phyloP scores from a whole-genome alignment of 805 yeast genomes.

The Metschnikowia continentalis region DNA sequence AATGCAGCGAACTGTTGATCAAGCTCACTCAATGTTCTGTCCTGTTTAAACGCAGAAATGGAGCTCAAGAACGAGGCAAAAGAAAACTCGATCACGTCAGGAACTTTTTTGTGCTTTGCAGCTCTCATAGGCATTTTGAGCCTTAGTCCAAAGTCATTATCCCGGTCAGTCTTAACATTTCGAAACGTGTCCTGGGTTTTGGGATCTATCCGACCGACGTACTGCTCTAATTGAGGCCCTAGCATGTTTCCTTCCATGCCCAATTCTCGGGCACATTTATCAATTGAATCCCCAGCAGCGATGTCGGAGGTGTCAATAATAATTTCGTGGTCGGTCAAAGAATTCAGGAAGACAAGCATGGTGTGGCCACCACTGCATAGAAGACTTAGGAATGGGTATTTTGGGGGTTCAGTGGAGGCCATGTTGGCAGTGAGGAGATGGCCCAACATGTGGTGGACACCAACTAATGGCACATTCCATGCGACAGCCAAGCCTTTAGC shows the following conservation, averaged over 20 bases:
- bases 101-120: constrained; percentile 26
- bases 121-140: constrained; percentile 31
- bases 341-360: constrained; percentile 65
- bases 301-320: constrained; percentile 75
- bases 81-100: constrained; percentile 47
- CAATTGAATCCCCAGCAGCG: constrained; percentile 91
- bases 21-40: constrained; percentile 42
- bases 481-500: constrained; percentile 84
- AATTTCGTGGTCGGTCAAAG: constrained; percentile 64
- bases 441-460: constrained; percentile 96
- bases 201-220: constrained; percentile 34
- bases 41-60: constrained; percentile 31
- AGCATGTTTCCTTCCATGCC: constrained; percentile 81
- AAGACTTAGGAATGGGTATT: constrained; percentile 69
- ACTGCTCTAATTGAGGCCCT: constrained; percentile 74
- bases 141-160: constrained; percentile 22
- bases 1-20: constrained; percentile 49
- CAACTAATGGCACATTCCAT: constrained; percentile 72
- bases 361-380: constrained; percentile 95
- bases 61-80: constrained; percentile 73
- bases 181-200: constrained; percentile 21
- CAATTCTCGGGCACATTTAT: constrained; percentile 83
- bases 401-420: background rate
- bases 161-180: constrained; percentile 19
- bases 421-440: constrained; percentile 59